A percentile compares a stretch with the other conserved stretches of the same genome.
phyloP scores from a whole-genome alignment of 1,284 basidiomycete species.

The Cutaneotrichosporon dermatis region DNA sequence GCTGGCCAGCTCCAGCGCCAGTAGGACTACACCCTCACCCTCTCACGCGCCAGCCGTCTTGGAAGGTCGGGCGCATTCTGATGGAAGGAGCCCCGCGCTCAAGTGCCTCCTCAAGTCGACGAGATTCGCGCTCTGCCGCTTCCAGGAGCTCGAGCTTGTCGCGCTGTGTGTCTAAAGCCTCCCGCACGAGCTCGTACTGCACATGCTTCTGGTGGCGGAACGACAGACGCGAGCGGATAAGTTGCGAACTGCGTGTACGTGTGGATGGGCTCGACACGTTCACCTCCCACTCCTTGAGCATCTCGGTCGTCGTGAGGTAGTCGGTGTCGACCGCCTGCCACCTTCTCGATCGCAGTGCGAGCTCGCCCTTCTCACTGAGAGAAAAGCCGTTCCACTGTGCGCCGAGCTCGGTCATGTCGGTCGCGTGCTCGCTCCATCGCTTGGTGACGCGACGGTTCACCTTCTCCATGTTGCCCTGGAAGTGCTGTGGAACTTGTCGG shows the following conservation, averaged over 20 bases:
- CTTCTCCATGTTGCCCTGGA: constrained; percentile 90
- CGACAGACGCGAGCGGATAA: constrained; percentile 87
- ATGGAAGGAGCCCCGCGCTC: constrained; percentile 39
- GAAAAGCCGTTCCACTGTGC: constrained; percentile 94
- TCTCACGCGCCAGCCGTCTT: not conserved
- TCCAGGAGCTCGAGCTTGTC: constrained; percentile 86
- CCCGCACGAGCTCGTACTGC: constrained; percentile 95
- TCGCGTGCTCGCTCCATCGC: constrained; percentile 86
- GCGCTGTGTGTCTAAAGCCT: constrained; percentile 78
- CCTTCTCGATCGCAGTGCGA: constrained; percentile 46
- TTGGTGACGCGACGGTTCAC: constrained; percentile 86
- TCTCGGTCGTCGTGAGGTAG: constrained; percentile 82
- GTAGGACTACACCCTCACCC: not conserved
- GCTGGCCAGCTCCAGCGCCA: not conserved
- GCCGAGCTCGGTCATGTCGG: constrained; percentile 91
- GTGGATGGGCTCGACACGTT: constrained; percentile 93
- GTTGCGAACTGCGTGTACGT: constrained; percentile 95
- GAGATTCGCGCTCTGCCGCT: constrained; percentile 85
- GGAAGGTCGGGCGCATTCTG: constrained; percentile 15
- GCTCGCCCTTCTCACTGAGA: constrained; percentile 56
- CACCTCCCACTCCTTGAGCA: constrained; percentile 84
- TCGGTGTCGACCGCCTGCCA: constrained; percentile 91
- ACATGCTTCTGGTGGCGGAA: constrained; percentile 98
- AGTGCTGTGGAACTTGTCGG: constrained; percentile 88
- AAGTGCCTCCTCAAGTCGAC: constrained; percentile 81